These are phyloP conservation scores for Linanthus parryae DNA, from an alignment of 148 eudicot species.

Conservation along the genomic window DNA sequence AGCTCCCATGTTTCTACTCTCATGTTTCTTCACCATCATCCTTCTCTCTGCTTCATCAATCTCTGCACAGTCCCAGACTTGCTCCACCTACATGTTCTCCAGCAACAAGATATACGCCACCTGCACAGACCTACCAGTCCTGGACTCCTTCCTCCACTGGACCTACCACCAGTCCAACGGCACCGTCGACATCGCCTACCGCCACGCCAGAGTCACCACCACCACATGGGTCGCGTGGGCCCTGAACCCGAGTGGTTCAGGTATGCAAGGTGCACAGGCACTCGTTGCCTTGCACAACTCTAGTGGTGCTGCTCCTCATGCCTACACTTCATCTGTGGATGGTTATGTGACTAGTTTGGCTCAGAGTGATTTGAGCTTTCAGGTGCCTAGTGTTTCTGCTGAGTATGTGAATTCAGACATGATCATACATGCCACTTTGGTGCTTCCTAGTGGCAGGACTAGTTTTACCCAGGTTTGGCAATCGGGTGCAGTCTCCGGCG, in stretches of 20 bases:
- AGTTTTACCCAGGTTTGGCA: conserved; percentile 80
- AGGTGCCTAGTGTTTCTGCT: conserved; percentile 30
- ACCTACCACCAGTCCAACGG: conserved; percentile 36
- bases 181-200: conserved; percentile 62
- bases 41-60: conserved; percentile 11
- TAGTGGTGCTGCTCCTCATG: conserved; percentile 24
- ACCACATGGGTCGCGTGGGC: conserved; percentile 84
- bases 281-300: conserved; percentile 56
- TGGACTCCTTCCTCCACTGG: conserved; percentile 55
- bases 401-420: conserved; percentile 25
- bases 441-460: conserved; percentile 37
- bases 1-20: conserved; percentile 7
- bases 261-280: conserved; percentile 61
- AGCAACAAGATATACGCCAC: conserved; percentile 28
- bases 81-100: conserved; percentile 28
- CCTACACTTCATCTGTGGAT: conserved; percentile 42
- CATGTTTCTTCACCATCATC: conserved; percentile 11
- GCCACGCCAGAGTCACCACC: conserved; percentile 31
- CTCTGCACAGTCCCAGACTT: conserved; percentile 32
- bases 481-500: conserved; percentile 38
- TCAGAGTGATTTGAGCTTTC: conserved; percentile 35
- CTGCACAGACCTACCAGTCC: conserved; percentile 42
- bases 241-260: conserved; percentile 27
- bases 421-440: conserved; percentile 61
- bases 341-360: conserved; percentile 2